Base-by-base conservation (phyloP, 768 basidiomycete species). In the Gloeostereum incarnatum region DNA sequence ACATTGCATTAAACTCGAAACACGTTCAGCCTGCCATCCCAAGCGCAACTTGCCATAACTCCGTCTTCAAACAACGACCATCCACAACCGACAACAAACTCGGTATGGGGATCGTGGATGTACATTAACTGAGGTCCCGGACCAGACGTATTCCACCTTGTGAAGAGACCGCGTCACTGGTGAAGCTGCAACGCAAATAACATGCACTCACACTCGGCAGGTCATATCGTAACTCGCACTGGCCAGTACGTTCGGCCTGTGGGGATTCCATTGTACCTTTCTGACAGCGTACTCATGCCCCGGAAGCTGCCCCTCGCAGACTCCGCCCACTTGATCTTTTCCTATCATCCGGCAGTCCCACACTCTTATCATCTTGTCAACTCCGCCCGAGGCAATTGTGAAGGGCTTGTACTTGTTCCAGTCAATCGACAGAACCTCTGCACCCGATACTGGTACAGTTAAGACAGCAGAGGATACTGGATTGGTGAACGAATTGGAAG, bases 11-110 rank as follows among this genome's bases (percentile, higher is more conserved):
- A 44, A 20, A 75, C 61, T 42, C 73, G 76, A 55, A 86, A 91
- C 45, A 93, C 67, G 59, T 82, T 75, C 38, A 94, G 60, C 59
- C 77, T 74, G 49, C 83, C 76, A 47, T 97, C 94, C 94, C 94
- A 97, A 35, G 84, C 78, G 57, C 90, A 93, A 42, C 81, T 93
- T 27, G 87, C 91, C 33, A 98, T 52, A 13, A 91, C 54, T 1
- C 88, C 87, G 51, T 88, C 80, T 34, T 96, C 90, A 45, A 79
- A 92, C 49, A 96, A 57, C n/a, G 88, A 89, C 92, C 93, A 96
- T 33, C 74, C 71, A 51, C 86, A 82, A 0, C 89, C 93, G 29
- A 86, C 85, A 17, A 94, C 90, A 58, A 98, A 97, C 61, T 98
- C 94, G 2, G 87, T 93, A 54, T 98, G 94, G 5, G 78, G 66